Conservation (phyloP, 192 early-diverging fungal genomes). For the Mortierella alpina region DNA sequence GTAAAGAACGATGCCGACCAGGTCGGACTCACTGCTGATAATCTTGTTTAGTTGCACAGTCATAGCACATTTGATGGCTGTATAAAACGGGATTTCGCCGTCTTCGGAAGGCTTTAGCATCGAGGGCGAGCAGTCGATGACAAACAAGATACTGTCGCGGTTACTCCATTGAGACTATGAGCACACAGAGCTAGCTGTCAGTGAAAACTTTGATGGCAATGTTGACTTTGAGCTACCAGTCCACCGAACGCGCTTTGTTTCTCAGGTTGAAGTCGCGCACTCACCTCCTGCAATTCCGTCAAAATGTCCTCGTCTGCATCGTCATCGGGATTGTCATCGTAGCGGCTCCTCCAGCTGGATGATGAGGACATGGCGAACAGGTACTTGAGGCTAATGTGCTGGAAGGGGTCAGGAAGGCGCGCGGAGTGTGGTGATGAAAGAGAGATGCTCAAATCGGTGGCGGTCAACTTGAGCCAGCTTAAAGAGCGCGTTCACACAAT, state of each 20-base stretch:
- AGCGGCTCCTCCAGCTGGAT: slow-evolving; percentile 44
- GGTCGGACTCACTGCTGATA: slow-evolving; percentile 52
- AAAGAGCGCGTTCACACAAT: slow-evolving; percentile 4
- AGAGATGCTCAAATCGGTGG: not conserved
- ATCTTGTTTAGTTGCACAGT: slow-evolving; percentile 58
- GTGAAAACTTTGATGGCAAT: not conserved
- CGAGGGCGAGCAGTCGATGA: slow-evolving; percentile 60
- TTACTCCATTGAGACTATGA: slow-evolving; percentile 45
- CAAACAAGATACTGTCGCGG: slow-evolving; percentile 63
- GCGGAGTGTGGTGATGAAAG: not conserved
- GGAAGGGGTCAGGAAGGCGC: not conserved
- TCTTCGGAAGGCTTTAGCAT: slow-evolving; percentile 52
- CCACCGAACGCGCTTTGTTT: not conserved
- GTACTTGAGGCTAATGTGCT: not conserved
- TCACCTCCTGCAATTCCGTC: slow-evolving; percentile 53
- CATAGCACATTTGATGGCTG: slow-evolving; percentile 52
- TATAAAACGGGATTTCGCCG: slow-evolving; percentile 55
- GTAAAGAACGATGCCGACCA: slow-evolving; percentile 59
- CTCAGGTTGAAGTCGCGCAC: not conserved
- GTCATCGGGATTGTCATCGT: slow-evolving; percentile 47
- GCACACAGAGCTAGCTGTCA: not conserved
- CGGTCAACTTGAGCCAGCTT: too few species aligned
- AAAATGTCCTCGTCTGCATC: slow-evolving; percentile 50
- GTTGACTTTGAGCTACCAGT: not conserved
- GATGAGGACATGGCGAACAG: slow-evolving; percentile 14